Base-by-base conservation (phyloP, 2,329 filamentous ascomycete species). In the Dactylellina leptospora region DNA sequence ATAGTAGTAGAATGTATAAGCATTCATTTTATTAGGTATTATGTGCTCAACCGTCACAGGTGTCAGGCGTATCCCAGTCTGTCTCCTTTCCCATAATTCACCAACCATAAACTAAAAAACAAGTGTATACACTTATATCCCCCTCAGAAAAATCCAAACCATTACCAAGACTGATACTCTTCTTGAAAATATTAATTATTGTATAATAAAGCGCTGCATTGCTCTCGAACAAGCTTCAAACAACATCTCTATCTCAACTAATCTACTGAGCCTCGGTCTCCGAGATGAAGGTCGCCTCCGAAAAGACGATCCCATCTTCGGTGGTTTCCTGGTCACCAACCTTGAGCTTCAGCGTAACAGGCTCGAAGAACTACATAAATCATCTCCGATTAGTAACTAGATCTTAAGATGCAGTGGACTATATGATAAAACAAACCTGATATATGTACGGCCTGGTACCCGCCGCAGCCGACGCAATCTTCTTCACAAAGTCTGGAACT, bases 381-480 rank as follows among this genome's bases (percentile, higher is more conserved):
- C 25, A 3, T 16, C 11, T 11, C 36, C 4, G 13, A 10, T 66
- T 23, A 50, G 40, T 28, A 25, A 44, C 18, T n/a, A n/a, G 36
- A 25, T 44, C 48, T 44, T 11, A 13, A 23, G 11, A 23, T 11
- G n/a, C 20, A 23, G 13, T n/a, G 10, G 3, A 30, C 20, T 0
- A 11, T 4, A 20, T 10, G 23, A 23, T 79, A 22, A 11, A n/a
- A 48, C 84, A 75, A 80, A 93, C 91, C 85, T 96, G 95, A 82
- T 97, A 99, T 77, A 99, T 97, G 80, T 97, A 99, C 3, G 95
- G 95, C 83, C 92, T 95, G 25, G 95, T 96, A 74, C 95, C 95
- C 2, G 89, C 92, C 10, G 93, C 91, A 75, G 86, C 89, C 44
- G 91, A 91, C 23, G 96, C 92, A 78, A 99, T 92, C 76, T 88